Conservation (phyloP, 1,284 basidiomycete genomes). For the Boletus holoroseus region DNA sequence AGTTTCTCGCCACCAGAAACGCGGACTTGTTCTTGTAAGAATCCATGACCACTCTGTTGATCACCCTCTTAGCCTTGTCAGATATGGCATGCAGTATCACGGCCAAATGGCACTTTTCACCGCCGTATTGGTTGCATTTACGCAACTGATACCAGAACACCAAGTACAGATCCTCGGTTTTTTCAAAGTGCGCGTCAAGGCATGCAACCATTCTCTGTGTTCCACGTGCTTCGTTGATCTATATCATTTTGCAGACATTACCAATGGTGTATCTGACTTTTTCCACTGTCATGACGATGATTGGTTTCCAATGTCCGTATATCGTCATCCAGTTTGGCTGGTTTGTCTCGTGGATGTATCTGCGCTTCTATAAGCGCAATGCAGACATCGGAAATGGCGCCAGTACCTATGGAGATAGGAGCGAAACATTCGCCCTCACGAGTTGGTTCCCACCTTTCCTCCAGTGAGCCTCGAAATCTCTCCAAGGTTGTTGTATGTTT, state of each 20-base stretch:
- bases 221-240: background rate
- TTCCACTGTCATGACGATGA: constrained; percentile 82
- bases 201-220: constrained; percentile 31
- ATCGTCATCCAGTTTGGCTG: constrained; percentile 98
- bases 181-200: constrained; percentile 87
- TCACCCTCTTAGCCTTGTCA: constrained; percentile 31
- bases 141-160: constrained; percentile 95
- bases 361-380: constrained; percentile 94
- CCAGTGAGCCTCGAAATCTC: constrained; percentile 53
- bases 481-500: constrained; percentile 43
- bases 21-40: constrained; percentile 72
- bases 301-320: constrained; percentile 90
- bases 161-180: constrained; percentile 90
- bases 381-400: constrained; percentile 54
- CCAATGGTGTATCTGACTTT: constrained; percentile 93
- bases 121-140: constrained; percentile 90
- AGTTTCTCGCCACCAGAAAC: constrained; percentile 64
- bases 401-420: constrained; percentile 80
- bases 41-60: constrained; percentile 9
- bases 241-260: constrained; percentile 53
- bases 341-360: constrained; percentile 92
- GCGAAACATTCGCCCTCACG: constrained; percentile 94
- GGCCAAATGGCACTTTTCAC: constrained; percentile 92
- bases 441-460: constrained; percentile 95
- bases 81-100: constrained; percentile 85